phyloP scores from a whole-genome alignment of 2,329 filamentous ascomycete species.

The Cladobotryum protrusum region DNA sequence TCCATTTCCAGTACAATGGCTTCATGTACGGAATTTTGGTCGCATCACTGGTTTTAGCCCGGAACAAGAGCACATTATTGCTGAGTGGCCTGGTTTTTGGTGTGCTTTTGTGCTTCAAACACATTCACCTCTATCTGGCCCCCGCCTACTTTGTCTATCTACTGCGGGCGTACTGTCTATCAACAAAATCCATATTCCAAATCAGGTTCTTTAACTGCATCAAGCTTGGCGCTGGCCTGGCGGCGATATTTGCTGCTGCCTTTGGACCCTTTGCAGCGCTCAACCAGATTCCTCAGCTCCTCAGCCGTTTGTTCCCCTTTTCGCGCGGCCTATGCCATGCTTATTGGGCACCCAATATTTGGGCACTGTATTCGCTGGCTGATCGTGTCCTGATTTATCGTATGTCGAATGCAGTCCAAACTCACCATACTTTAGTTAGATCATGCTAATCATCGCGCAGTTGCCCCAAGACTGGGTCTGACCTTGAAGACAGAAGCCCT shows the following conservation, averaged over 20 bases:
- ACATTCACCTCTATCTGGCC: slow-evolving; percentile 95
- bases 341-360: slow-evolving; percentile 96
- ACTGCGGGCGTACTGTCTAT: slow-evolving; percentile 82
- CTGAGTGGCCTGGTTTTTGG: slow-evolving; percentile 80
- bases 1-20: slow-evolving; percentile 98
- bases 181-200: slow-evolving; percentile 66
- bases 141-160: slow-evolving; percentile 94
- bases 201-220: slow-evolving; percentile 73
- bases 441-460: slow-evolving; percentile 27
- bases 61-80: slow-evolving; percentile 67
- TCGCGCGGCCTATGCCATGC: slow-evolving; percentile 90
- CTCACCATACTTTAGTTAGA: too few species aligned
- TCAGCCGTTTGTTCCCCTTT: slow-evolving; percentile 86
- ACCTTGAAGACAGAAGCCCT: slow-evolving; percentile 67
- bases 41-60: slow-evolving; percentile 76
- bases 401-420: slow-evolving; percentile 35
- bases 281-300: slow-evolving; percentile 76
- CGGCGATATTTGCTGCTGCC: slow-evolving; percentile 66
- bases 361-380: slow-evolving; percentile 91
- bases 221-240: slow-evolving; percentile 72
- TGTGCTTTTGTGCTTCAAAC: slow-evolving; percentile 83
- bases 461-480: slow-evolving; percentile 75
- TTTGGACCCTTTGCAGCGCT: slow-evolving; percentile 83
- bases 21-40: slow-evolving; percentile 90
- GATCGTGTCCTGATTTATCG: slow-evolving; percentile 78